phyloP scores from a whole-genome alignment of 2,329 filamentous ascomycete genomes.

The Penicillium sp. region DNA sequence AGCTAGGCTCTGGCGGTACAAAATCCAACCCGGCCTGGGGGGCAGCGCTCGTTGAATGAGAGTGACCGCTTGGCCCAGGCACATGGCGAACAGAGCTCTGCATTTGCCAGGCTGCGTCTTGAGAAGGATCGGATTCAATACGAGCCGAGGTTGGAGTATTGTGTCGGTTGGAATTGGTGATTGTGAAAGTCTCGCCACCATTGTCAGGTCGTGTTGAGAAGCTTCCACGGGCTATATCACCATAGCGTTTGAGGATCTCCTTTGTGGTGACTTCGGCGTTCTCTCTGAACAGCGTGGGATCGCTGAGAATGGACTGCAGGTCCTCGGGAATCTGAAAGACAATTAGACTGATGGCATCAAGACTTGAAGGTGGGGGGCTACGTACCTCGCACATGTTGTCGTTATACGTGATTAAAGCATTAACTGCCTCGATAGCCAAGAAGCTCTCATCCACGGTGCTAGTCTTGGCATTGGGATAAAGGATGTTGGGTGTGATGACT shows the following conservation, averaged over 20 bases:
- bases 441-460: conserved; percentile 85
- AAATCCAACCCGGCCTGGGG: conserved; percentile 27
- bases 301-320: conserved; percentile 79
- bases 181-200: conserved; percentile 55
- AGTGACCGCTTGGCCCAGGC: conserved; percentile 42
- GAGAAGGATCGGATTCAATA: conserved; percentile 84
- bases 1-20: conserved; percentile 23
- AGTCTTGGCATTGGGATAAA: conserved; percentile 69
- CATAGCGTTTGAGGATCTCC: conserved; percentile 92
- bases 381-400: conserved; percentile 96
- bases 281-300: conserved; percentile 77
- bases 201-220: conserved; percentile 55
- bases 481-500: conserved; percentile 93
- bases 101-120: conserved; percentile 70
- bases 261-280: conserved; percentile 90
- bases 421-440: conserved; percentile 87
- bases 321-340: conserved; percentile 80
- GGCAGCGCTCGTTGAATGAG: conserved; percentile 29
- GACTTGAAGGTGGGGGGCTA: conserved; percentile 17
- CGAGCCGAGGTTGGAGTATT: conserved; percentile 55
- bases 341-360: conserved; percentile 2
- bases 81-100: conserved; percentile 82
- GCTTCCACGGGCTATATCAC: conserved; percentile 71
- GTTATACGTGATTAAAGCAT: conserved; percentile 86
- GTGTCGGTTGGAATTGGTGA: conserved; percentile 40